Conservation (phyloP, 768 basidiomycete genomes). For the Pleurotus cornucopiae region DNA sequence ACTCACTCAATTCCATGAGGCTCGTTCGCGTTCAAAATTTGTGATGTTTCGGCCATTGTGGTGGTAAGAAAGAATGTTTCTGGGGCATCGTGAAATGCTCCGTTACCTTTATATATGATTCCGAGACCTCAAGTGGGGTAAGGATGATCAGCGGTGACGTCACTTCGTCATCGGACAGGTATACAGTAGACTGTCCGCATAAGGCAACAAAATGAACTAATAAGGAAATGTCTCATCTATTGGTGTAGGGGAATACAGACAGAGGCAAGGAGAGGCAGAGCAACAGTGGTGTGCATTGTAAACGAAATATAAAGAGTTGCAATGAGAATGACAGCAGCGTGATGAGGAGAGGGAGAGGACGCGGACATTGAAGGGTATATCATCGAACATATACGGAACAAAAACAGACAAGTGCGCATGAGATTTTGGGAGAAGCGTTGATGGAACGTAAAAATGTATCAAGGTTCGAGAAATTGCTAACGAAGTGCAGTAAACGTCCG, state of each 20-base stretch:
- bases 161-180: not conserved
- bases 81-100: too few species aligned
- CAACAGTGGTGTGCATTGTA: not conserved
- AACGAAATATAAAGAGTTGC: conserved; percentile 1
- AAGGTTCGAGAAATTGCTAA: not conserved
- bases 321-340: not conserved
- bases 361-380: not conserved
- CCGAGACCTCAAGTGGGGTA: too few species aligned
- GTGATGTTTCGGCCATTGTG: conserved; percentile 21
- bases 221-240: not conserved
- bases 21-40: conserved; percentile 16
- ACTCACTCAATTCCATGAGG: conserved; percentile 26
- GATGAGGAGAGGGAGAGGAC: not conserved
- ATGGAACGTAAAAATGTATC: not conserved
- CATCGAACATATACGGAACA: not conserved
- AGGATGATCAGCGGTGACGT: not conserved
- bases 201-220: not conserved
- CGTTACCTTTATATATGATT: too few species aligned
- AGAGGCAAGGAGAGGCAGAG: not conserved
- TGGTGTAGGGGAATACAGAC: not conserved
- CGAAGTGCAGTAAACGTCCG: not conserved
- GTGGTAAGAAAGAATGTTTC: not conserved
- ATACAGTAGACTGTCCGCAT: not conserved
- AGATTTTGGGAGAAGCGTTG: not conserved
- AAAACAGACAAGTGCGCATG: not conserved